Percentiles rank a stretch among this genome's conserved stretches.
Evolutionary conservation across 257 asterid genomes (phyloP).

Genomic region (Rubia yunnanensis): DNA sequence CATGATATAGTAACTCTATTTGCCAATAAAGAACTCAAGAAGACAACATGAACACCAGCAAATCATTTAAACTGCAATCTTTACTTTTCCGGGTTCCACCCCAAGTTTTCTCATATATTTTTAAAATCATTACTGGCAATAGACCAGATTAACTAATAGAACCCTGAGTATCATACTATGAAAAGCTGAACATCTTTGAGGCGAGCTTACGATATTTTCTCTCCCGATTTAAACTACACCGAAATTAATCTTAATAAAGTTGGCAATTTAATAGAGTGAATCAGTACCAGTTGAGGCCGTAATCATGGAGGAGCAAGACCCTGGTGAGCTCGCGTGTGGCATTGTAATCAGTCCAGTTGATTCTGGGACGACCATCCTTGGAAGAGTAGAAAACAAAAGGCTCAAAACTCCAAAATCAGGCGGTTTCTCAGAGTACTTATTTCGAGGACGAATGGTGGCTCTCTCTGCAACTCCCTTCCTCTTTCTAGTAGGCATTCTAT

Average conservation of each 20-base stretch:
- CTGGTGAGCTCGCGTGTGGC: conserved; percentile 87
- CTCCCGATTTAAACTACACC: not conserved
- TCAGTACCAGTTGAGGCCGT: conserved; percentile 49
- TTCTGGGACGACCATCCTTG: conserved; percentile 56
- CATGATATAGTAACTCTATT: not conserved
- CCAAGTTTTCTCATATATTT: not conserved
- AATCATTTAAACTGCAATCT: no score
- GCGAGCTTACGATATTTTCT: no score
- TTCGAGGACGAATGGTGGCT: conserved; percentile 51
- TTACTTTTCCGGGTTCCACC: not conserved
- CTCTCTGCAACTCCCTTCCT: conserved; percentile 45
- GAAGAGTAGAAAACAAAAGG: conserved; percentile 51
- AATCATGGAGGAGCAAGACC: conserved; percentile 71
- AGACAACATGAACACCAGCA: not conserved
- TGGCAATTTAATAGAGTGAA: not conserved
- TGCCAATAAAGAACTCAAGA: not conserved
- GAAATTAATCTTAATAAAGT: not conserved
- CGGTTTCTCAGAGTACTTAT: conserved; percentile 63
- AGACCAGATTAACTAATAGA: no score
- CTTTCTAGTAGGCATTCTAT: conserved; percentile 53
- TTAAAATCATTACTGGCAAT: not conserved
- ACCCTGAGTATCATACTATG: not conserved
- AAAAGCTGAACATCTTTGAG: no score
- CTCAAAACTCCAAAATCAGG: conserved; percentile 60
- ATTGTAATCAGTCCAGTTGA: conserved; percentile 89